Percentiles rank a stretch among this genome's conserved stretches.
phyloP scores from a whole-genome alignment of 306 rosid species.

The Calophaca sinica region DNA sequence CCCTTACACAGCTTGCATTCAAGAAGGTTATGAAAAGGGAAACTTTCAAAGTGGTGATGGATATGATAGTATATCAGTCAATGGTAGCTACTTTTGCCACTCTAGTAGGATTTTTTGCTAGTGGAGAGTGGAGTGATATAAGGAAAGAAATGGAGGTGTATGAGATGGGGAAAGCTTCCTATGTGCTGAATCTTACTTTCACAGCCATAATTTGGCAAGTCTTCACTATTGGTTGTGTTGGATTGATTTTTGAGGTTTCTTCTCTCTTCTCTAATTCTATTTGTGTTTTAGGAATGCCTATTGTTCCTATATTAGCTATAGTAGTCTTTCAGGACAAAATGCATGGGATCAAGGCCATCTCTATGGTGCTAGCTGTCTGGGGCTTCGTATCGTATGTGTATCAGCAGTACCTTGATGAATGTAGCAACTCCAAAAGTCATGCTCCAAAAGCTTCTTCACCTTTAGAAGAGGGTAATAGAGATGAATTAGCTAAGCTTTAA shows the following conservation, averaged over 20 bases:
- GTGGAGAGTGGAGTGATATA: constrained; percentile 48
- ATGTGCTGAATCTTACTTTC: constrained; percentile 39
- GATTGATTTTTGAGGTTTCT: constrained; percentile 47
- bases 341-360: constrained; percentile 45
- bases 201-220: constrained; percentile 45
- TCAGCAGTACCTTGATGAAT: constrained; percentile 50
- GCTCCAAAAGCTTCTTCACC: constrained; percentile 15
- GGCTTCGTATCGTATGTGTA: constrained; percentile 45
- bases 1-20: constrained; percentile 42
- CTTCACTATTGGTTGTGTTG: constrained; percentile 40
- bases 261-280: constrained; percentile 47
- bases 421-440: background rate
- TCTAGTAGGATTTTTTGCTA: constrained; percentile 48
- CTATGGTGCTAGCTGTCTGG: constrained; percentile 52
- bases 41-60: constrained; percentile 39
- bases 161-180: constrained; percentile 46
- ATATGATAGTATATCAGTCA: constrained; percentile 34
- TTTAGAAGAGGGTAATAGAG: constrained; percentile 24
- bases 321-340: constrained; percentile 45
- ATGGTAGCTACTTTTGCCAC: constrained; percentile 37
- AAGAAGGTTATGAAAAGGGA: constrained; percentile 39
- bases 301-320: constrained; percentile 50
- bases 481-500: constrained; percentile 8
- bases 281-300: constrained; percentile 42
- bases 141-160: constrained; percentile 41